These are phyloP conservation scores for Aspergillus carbonarius DNA, from an alignment of 2,329 filamentous ascomycete genomes.

Conservation along the genomic window DNA sequence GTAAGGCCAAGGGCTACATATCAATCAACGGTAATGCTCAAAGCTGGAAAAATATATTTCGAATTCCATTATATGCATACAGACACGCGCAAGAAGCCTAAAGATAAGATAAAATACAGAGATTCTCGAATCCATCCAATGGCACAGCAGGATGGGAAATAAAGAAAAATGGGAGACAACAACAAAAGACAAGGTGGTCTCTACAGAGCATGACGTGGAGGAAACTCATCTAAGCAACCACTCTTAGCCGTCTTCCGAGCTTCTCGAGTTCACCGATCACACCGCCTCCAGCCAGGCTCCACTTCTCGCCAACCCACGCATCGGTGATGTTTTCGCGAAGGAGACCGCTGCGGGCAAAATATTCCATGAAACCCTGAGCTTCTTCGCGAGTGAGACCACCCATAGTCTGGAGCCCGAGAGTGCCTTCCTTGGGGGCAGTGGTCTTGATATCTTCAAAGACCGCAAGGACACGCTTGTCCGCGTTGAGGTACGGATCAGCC, in stretches of 20 bases:
- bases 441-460: constrained; percentile 35
- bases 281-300: constrained; percentile 77
- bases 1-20: too few relatives aligned
- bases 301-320: constrained; percentile 72
- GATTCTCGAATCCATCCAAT: constrained; percentile 25
- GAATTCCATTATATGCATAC: constrained; percentile 38
- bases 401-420: constrained; percentile 55
- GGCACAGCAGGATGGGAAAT: constrained; percentile 14
- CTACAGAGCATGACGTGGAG: not conserved
- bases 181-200: constrained; percentile 1
- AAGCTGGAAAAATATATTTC: constrained; percentile 5
- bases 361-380: constrained; percentile 80
- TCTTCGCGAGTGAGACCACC: constrained; percentile 71
- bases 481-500: constrained; percentile 53
- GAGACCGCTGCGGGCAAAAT: constrained; percentile 85
- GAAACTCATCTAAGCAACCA: constrained; percentile 20
- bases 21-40: too few relatives aligned
- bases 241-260: constrained; percentile 51
- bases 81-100: constrained; percentile 25
- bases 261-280: constrained; percentile 84
- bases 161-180: constrained; percentile 2
- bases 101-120: constrained; percentile 31
- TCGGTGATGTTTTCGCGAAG: constrained; percentile 70
- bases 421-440: constrained; percentile 26
- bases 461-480: constrained; percentile 55